Percentiles rank a stretch among this genome's conserved stretches.
Evolutionary conservation across 208 protist genomes (phyloP).

Genomic region (Trypanosoma melophagium): DNA sequence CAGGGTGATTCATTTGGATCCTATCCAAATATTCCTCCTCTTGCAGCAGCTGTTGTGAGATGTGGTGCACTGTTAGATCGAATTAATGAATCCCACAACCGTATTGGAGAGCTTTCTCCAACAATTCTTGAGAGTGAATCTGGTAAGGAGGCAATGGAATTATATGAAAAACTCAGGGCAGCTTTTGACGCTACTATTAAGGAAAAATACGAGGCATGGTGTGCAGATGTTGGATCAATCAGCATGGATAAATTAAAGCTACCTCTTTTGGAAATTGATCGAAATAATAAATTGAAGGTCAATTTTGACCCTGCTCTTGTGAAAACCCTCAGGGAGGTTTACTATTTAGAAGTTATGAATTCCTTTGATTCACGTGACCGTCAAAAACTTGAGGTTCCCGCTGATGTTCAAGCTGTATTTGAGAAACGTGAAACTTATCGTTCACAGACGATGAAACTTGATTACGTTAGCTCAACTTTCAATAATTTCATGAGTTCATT

Average conservation of each 20-base stretch:
- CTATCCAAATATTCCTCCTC: conserved; percentile 93
- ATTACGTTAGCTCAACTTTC: conserved; percentile 93
- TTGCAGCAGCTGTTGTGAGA: conserved; percentile 91
- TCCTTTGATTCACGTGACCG: conserved; percentile 68
- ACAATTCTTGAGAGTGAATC: conserved; percentile 82
- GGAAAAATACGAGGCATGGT: conserved; percentile 90
- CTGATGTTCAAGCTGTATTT: conserved; percentile 87
- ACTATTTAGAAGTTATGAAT: conserved; percentile 95
- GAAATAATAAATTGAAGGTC: conserved; percentile 66
- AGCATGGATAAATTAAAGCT: conserved; percentile 94
- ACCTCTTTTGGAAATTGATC: conserved; percentile 81
- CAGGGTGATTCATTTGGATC: conserved; percentile 66
- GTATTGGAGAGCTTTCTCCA: conserved; percentile 68
- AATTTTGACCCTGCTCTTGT: conserved; percentile 97
- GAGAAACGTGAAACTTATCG: conserved; percentile 91
- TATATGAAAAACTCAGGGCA: conserved; percentile 78
- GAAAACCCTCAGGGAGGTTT: conserved; percentile 95
- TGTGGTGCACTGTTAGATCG: conserved; percentile 93
- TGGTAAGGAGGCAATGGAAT: conserved; percentile 74
- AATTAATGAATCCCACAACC: conserved; percentile 89
- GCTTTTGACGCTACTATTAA: conserved; percentile 70
- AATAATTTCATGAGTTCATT: conserved; percentile 92
- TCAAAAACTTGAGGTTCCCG: conserved; percentile 78
- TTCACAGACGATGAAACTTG: conserved; percentile 89
- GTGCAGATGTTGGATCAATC: conserved; percentile 80